Evolutionary conservation across 148 eudicot genomes (phyloP).

Genomic region (Agrostemma githago): DNA sequence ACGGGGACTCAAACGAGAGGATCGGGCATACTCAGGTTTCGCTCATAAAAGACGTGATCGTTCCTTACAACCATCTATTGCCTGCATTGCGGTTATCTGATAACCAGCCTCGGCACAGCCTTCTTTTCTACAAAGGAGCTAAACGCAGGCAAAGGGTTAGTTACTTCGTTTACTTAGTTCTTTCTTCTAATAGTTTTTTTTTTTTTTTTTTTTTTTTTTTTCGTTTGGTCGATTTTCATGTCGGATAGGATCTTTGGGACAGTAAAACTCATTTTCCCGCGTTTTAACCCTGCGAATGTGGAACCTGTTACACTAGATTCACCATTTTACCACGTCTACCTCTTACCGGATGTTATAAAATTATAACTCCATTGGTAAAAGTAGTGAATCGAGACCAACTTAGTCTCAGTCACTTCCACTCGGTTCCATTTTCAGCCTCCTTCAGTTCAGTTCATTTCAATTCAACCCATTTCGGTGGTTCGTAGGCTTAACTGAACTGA

Average conservation of each 20-base stretch:
- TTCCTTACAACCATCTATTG: constrained; percentile 70
- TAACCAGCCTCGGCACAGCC: constrained; percentile 53
- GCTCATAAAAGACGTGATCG: constrained; percentile 82
- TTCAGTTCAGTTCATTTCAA: too few relatives aligned
- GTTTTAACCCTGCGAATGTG: not conserved
- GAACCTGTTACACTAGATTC: not conserved
- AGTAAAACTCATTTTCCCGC: not conserved
- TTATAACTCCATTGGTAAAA: not conserved
- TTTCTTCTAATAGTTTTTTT: too few relatives aligned
- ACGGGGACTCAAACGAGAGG: constrained; percentile 42
- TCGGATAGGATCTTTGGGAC: not conserved
- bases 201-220: not conserved
- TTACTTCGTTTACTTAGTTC: constrained; percentile 16
- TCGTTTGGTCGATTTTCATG: not conserved
- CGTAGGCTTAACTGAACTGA: too few relatives aligned
- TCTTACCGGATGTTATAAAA: too few relatives aligned
- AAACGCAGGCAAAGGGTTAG: constrained; percentile 88
- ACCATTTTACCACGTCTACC: too few relatives aligned
- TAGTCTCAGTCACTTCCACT: too few relatives aligned
- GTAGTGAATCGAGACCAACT: too few relatives aligned
- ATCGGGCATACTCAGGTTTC: constrained; percentile 90
- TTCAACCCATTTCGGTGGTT: too few relatives aligned
- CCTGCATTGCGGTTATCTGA: constrained; percentile 59
- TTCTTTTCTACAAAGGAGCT: constrained; percentile 94
- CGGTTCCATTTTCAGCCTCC: too few relatives aligned